Evolutionary conservation across 2,329 filamentous ascomycete genomes (phyloP).

Genomic region (Xylaria sp.): DNA sequence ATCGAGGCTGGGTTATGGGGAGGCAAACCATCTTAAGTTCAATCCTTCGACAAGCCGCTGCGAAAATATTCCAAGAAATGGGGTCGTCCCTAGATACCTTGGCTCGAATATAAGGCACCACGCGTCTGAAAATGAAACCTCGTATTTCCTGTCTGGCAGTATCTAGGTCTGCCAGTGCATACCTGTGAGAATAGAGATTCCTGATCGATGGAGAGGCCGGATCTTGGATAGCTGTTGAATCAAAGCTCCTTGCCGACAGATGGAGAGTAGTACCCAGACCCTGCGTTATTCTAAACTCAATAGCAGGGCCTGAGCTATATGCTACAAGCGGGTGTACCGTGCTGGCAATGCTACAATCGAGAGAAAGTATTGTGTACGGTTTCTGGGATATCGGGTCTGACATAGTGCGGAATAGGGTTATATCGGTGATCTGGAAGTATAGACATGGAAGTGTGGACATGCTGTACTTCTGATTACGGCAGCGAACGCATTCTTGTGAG

Average conservation of each 20-base stretch:
- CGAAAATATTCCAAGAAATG: not conserved
- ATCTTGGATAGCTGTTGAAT: not conserved
- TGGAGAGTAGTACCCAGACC: not conserved
- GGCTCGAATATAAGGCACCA: not conserved
- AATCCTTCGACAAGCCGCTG: not conserved
- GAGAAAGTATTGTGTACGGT: not conserved
- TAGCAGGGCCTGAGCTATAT: not conserved
- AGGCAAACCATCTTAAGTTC: not conserved
- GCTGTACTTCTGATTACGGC: not conserved
- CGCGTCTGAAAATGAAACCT: not conserved
- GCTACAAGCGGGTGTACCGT: not conserved
- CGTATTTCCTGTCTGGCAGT: not conserved
- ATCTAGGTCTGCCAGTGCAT: not conserved
- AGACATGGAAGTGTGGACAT: not conserved
- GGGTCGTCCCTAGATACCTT: not conserved
- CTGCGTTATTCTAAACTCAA: not conserved
- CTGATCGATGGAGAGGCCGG: not conserved
- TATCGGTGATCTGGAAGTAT: not conserved
- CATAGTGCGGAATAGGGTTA: not conserved
- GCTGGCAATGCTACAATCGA: not conserved
- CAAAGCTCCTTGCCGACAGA: not conserved
- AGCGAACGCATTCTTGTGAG: not conserved
- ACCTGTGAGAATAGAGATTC: not conserved
- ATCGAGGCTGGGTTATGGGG: not conserved
- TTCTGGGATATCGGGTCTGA: not conserved